phyloP scores from a whole-genome alignment of 192 early-diverging fungal species.

The Backusella liffmaniae region DNA sequence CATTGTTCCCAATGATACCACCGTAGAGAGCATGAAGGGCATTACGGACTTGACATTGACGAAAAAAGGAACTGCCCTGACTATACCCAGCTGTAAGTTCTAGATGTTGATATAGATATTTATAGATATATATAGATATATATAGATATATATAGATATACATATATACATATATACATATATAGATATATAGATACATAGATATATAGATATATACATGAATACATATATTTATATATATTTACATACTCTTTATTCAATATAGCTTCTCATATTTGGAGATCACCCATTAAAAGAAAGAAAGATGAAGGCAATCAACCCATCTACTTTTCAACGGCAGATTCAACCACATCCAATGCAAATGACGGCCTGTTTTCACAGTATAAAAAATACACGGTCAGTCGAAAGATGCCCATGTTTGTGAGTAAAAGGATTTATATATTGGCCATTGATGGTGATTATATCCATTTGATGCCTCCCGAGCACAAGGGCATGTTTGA shows the following conservation, averaged over 20 bases:
- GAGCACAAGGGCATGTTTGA: slow-evolving; percentile 81
- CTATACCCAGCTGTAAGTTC: slow-evolving; percentile 32
- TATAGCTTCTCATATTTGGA: slow-evolving; percentile 33
- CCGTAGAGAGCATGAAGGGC: slow-evolving; percentile 62
- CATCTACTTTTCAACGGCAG: slow-evolving; percentile 26
- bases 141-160: no score
- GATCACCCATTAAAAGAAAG: slow-evolving; percentile 38
- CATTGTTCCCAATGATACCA: slow-evolving; percentile 77
- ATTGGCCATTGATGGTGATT: slow-evolving; percentile 94
- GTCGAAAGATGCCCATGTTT: slow-evolving; percentile 84
- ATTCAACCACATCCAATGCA: neutral
- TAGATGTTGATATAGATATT: neutral
- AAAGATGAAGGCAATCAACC: slow-evolving; percentile 31
- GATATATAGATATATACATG: no score
- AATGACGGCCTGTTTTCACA: slow-evolving; percentile 27
- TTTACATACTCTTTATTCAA: neutral
- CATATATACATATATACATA: no score
- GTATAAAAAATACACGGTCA: slow-evolving; percentile 75
- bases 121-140: no score
- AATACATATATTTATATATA: no score
- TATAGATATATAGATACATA: no score
- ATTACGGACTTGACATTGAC: slow-evolving; percentile 71
- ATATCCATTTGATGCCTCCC: slow-evolving; percentile 85
- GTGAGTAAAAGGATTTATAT: slow-evolving; percentile 79
- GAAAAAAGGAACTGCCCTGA: slow-evolving; percentile 53